Evolutionary conservation across 148 eudicot species (phyloP).

Genomic region (Tetragonia tetragonoides): DNA sequence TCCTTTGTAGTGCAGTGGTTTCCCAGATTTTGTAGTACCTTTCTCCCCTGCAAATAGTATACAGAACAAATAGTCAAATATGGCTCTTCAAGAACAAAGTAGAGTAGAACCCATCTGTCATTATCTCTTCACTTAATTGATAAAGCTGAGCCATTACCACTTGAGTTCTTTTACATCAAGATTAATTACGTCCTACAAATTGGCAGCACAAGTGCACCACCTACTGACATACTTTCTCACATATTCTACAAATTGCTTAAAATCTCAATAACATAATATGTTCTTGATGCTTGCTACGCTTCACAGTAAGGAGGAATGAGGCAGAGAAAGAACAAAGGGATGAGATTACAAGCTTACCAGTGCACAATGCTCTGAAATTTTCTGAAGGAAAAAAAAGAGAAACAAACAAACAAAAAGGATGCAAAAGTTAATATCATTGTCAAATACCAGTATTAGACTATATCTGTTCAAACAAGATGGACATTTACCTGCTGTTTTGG

Average conservation of each 20-base stretch:
- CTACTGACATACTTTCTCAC: not conserved
- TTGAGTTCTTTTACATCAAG: not conserved
- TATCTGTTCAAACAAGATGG: not conserved
- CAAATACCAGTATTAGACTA: not conserved
- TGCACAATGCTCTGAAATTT: constrained; percentile 93
- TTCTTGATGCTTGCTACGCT: no score
- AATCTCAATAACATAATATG: no score
- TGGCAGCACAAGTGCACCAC: not conserved
- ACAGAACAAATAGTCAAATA: not conserved
- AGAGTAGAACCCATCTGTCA: not conserved
- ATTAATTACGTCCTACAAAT: not conserved
- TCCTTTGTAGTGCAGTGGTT: constrained; percentile 94
- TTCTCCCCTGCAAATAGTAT: constrained; percentile 67
- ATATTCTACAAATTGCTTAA: not conserved
- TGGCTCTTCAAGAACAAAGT: not conserved
- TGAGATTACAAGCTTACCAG: constrained; percentile 50
- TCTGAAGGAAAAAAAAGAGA: constrained; percentile 44
- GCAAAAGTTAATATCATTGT: constrained; percentile 14
- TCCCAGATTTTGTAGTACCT: constrained; percentile 80
- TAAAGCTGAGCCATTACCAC: not conserved
- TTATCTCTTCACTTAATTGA: not conserved
- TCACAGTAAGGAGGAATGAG: not conserved
- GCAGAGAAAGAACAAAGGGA: not conserved
- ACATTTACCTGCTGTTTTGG: constrained; percentile 82
- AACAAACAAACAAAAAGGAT: not conserved